phyloP scores from a whole-genome alignment of 2,329 filamentous ascomycete genomes.

The Trichoderma asperellum region DNA sequence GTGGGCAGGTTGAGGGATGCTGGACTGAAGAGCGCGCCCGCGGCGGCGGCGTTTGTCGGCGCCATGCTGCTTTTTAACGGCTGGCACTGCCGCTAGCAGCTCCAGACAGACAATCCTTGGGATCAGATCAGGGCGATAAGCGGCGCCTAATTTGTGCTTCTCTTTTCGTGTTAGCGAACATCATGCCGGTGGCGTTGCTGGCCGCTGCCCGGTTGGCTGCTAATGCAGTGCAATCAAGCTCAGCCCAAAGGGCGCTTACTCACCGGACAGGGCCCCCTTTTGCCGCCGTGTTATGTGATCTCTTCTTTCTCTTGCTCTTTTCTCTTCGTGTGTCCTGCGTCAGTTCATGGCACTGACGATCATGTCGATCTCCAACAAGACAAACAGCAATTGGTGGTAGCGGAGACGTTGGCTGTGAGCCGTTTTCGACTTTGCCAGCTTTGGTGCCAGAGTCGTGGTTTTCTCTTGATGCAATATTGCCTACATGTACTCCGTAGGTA shows the following conservation, averaged over 20 bases:
- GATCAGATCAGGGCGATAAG: slow-evolving; percentile 23
- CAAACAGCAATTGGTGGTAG: not conserved
- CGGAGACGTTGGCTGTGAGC: not conserved
- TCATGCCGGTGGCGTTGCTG: slow-evolving; percentile 3
- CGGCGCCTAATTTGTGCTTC: slow-evolving; percentile 17
- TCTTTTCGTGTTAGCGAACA: slow-evolving; percentile 20
- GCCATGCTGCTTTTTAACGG: slow-evolving; percentile 22
- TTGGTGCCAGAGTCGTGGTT: slow-evolving; percentile 7
- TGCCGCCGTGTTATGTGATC: not conserved
- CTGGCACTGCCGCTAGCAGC: slow-evolving; percentile 4
- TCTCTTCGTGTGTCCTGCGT: not conserved
- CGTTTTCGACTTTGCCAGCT: not conserved
- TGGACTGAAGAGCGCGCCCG: slow-evolving; percentile 43
- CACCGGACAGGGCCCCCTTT: not conserved
- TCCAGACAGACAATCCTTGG: not conserved
- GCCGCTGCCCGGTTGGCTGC: not conserved
- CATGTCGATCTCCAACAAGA: not conserved
- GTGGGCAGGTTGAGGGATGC: slow-evolving; percentile 37
- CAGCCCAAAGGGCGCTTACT: not conserved
- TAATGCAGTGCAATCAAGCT: not conserved
- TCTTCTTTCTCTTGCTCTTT: not conserved
- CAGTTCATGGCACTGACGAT: slow-evolving; percentile 1
- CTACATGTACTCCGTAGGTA: not conserved
- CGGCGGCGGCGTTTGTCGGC: slow-evolving; percentile 33
- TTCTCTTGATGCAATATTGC: not conserved